Percentiles rank a stretch among this genome's conserved stretches.
phyloP scores from a whole-genome alignment of 345 rosid genomes.

The Hibiscus syriacus region DNA sequence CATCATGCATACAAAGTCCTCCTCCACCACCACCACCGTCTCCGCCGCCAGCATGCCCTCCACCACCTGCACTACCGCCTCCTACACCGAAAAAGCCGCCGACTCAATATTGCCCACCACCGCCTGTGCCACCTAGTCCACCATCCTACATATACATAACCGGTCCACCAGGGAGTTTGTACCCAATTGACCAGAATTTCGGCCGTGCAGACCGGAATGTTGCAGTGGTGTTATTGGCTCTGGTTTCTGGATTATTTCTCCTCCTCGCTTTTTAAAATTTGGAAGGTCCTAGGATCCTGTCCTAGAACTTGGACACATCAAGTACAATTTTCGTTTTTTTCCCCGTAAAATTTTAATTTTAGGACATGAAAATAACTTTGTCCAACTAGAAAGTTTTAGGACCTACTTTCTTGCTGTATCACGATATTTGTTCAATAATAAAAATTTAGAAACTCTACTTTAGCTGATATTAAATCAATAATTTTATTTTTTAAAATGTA shows the following conservation, averaged over 20 bases:
- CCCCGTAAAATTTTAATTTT: too few relatives aligned
- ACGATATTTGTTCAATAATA: not conserved
- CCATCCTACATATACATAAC: conserved; percentile 39
- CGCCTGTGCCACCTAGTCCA: conserved; percentile 44
- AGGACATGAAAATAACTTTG: conserved; percentile 5
- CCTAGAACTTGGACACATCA: not conserved
- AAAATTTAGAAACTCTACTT: not conserved
- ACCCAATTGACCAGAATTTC: conserved; percentile 39
- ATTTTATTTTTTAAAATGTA: not conserved
- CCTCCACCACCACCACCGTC: conserved; percentile 59
- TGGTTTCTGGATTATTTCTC: conserved; percentile 32
- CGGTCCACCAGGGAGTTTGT: conserved; percentile 56
- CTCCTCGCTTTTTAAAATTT: conserved; percentile 20
- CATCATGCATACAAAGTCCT: conserved; percentile 41
- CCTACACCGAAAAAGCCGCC: conserved; percentile 36
- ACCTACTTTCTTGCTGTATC: conserved; percentile 7
- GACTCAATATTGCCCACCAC: conserved; percentile 41
- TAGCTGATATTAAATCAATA: not conserved
- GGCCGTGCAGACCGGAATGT: conserved; percentile 21
- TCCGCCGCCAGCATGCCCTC: conserved; percentile 34
- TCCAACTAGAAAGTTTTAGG: conserved; percentile 8
- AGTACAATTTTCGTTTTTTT: not conserved
- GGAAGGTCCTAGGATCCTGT: not conserved
- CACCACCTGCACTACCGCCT: conserved; percentile 37
- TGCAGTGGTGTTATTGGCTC: conserved; percentile 20